A percentile compares a stretch with the other conserved stretches of the same genome.
Evolutionary conservation across 1,284 basidiomycete species (phyloP).

Genomic region (Austroboletus niveus): DNA sequence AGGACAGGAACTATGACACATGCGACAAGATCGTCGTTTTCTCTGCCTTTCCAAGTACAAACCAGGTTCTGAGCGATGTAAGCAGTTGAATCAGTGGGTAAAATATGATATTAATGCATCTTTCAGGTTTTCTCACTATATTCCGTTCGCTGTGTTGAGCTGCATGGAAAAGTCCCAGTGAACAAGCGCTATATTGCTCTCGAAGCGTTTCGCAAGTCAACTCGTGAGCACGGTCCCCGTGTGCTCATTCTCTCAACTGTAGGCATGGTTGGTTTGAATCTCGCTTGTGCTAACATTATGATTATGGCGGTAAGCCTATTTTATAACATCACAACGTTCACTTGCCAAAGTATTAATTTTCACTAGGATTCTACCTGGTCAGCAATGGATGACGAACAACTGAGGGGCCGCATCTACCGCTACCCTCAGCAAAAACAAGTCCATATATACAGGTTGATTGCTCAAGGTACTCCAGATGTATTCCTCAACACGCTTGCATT

Average conservation of each 20-base stretch:
- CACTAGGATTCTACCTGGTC: slow-evolving; percentile 13
- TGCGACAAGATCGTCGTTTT: not conserved
- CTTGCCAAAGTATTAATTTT: too few species aligned
- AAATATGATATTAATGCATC: too few species aligned
- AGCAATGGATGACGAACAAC: slow-evolving; percentile 9
- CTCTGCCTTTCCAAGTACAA: not conserved
- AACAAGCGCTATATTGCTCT: not conserved
- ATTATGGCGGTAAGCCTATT: slow-evolving; percentile 14
- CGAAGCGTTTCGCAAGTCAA: slow-evolving; percentile 2
- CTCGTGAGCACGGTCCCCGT: not conserved
- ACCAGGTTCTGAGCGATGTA: too few species aligned
- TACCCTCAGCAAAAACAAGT: slow-evolving; percentile 9
- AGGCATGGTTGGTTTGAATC: slow-evolving; percentile 14
- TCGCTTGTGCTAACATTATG: slow-evolving; percentile 23
- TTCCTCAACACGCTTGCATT: slow-evolving; percentile 9
- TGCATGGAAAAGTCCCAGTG: too few species aligned
- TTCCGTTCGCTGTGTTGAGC: too few species aligned
- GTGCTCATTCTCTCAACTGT: slow-evolving; percentile 25
- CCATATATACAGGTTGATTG: slow-evolving; percentile 6
- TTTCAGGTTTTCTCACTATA: too few species aligned
- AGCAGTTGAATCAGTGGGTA: too few species aligned
- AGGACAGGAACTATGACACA: not conserved
- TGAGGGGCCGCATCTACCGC: not conserved
- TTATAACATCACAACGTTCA: not conserved
- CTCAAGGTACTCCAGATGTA: not conserved